phyloP scores from a whole-genome alignment of 352 stramenopile genomes.

The Poterioochromonas sp. region DNA sequence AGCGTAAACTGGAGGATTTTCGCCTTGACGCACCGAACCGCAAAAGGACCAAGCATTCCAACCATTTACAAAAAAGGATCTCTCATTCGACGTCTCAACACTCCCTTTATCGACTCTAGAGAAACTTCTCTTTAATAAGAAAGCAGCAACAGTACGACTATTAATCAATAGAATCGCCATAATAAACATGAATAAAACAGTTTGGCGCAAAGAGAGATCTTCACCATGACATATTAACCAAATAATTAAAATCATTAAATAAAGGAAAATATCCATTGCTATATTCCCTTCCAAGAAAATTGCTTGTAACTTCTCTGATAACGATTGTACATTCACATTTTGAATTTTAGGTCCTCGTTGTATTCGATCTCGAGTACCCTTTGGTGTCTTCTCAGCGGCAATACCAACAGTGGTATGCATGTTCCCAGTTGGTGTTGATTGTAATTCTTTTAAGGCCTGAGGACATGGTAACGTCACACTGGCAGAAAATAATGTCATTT shows the following conservation, averaged over 20 bases:
- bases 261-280: too few relatives aligned
- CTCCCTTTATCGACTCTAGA: background rate
- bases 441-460: background rate
- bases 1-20: constrained; percentile 12
- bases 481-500: constrained; percentile 8
- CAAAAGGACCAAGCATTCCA: constrained; percentile 37
- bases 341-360: too few relatives aligned
- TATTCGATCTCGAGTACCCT: background rate
- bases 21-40: constrained; percentile 25
- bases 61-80: constrained; percentile 37
- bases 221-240: background rate
- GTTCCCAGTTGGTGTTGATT: background rate
- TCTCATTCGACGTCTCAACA: background rate
- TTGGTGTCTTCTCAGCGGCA: background rate
- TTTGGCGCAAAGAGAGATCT: background rate
- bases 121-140: background rate
- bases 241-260: background rate
- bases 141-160: constrained; percentile 4
- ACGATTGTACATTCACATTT: too few relatives aligned
- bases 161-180: background rate
- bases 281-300: background rate
- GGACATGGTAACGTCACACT: background rate
- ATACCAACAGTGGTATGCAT: too few relatives aligned
- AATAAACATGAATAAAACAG: background rate
- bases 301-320: background rate